A percentile compares a stretch with the other conserved stretches of the same genome.
phyloP scores from a whole-genome alignment of 768 basidiomycete genomes.

The Suillus brevipes region DNA sequence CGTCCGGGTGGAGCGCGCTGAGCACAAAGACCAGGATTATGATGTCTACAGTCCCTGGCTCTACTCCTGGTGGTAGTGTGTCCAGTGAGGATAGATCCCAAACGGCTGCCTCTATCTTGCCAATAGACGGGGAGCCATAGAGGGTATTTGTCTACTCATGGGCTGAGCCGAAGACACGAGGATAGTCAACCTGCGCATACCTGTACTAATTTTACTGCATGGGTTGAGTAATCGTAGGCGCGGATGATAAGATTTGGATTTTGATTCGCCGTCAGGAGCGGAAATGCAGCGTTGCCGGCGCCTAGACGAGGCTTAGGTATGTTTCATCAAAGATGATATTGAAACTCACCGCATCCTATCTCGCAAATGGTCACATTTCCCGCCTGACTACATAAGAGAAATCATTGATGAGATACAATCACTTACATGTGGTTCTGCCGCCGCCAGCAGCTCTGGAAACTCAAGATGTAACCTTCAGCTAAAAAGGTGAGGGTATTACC shows the following conservation, averaged over 20 bases:
- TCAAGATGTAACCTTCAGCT: slow-evolving; percentile 80
- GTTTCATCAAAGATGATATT: not conserved
- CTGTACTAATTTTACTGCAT: slow-evolving; percentile 89
- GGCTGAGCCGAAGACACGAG: not conserved
- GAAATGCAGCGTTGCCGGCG: slow-evolving; percentile 94
- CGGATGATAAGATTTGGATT: slow-evolving; percentile 74
- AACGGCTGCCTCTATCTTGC: slow-evolving; percentile 74
- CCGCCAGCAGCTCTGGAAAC: slow-evolving; percentile 82
- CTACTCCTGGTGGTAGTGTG: slow-evolving; percentile 61
- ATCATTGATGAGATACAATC: not conserved
- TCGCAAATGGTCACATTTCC: slow-evolving; percentile 79
- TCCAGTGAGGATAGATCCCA: slow-evolving; percentile 83
- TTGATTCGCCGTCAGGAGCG: slow-evolving; percentile 76
- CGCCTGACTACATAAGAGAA: slow-evolving; percentile 49
- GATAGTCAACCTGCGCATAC: slow-evolving; percentile 38
- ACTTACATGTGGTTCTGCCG: slow-evolving; percentile 64
- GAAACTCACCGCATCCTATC: slow-evolving; percentile 79
- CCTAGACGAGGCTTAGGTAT: slow-evolving; percentile 45
- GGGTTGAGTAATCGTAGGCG: slow-evolving; percentile 89
- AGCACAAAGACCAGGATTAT: slow-evolving; percentile 92
- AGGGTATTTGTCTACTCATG: slow-evolving; percentile 62
- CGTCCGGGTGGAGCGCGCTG: slow-evolving; percentile 88
- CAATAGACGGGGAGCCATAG: slow-evolving; percentile 65
- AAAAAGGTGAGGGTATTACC: not conserved
- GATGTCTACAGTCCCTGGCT: slow-evolving; percentile 77